Percentiles rank a stretch among this genome's conserved stretches.
Evolutionary conservation across 2,329 filamentous ascomycete genomes (phyloP).

Genomic region (Botrytis byssoidea): DNA sequence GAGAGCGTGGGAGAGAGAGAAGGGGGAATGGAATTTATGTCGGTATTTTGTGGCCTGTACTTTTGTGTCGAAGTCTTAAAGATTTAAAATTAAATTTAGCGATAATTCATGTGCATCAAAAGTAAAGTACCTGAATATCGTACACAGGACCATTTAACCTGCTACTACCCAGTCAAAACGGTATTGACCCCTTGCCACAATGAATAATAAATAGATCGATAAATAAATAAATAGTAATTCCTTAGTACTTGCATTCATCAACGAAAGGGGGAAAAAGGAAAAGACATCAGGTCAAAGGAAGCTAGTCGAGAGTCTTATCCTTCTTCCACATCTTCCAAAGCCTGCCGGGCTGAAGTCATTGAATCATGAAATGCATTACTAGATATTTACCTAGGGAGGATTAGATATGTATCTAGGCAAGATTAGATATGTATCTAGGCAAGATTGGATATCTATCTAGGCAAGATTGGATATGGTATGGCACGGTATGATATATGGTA

Average conservation of each 20-base stretch:
- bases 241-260: not conserved
- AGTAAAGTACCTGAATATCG: not conserved
- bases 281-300: not conserved
- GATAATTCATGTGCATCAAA: conserved; percentile 10
- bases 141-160: not conserved
- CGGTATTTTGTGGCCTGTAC: not conserved
- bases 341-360: not conserved
- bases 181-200: not conserved
- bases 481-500: not conserved
- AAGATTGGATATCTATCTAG: not conserved
- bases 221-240: not conserved
- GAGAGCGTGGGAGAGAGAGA: not conserved
- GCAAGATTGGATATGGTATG: not conserved
- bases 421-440: not conserved
- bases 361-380: not conserved
- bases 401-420: too few relatives aligned
- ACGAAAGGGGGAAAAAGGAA: not conserved
- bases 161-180: not conserved
- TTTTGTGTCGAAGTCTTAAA: conserved; percentile 11
- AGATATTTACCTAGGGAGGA: not conserved
- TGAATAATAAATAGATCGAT: not conserved
- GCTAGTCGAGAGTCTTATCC: not conserved
- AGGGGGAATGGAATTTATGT: conserved; percentile 4
- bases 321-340: not conserved
- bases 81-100: conserved; percentile 15